Percentiles rank a stretch among this genome's conserved stretches.
phyloP scores from a whole-genome alignment of 2,329 filamentous ascomycete genomes.

The Talaromyces pinophilus region DNA sequence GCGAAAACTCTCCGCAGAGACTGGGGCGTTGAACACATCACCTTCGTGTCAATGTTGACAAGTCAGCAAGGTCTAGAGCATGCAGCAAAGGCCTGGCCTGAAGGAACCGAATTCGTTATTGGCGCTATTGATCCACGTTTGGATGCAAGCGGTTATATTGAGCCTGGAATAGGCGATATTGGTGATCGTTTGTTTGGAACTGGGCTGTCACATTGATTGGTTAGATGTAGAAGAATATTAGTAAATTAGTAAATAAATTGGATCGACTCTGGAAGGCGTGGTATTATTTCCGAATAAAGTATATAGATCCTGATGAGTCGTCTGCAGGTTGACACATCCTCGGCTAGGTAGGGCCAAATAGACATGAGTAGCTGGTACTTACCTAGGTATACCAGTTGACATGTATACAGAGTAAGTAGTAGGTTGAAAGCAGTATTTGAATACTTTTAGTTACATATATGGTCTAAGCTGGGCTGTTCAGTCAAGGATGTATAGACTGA shows the following conservation, averaged over 20 bases:
- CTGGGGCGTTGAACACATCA: slow-evolving; percentile 33
- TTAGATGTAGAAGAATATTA: not conserved
- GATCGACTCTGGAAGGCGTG: not conserved
- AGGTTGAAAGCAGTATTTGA: not conserved
- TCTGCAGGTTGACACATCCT: not conserved
- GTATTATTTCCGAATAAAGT: slow-evolving; percentile 1
- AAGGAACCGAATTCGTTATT: slow-evolving; percentile 31
- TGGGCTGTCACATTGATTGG: slow-evolving; percentile 18
- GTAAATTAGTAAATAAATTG: not conserved
- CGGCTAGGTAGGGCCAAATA: not conserved
- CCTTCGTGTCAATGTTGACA: slow-evolving; percentile 31
- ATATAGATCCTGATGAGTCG: not conserved
- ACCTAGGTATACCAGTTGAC: not conserved
- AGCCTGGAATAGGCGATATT: slow-evolving; percentile 34
- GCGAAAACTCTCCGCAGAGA: slow-evolving; percentile 24
- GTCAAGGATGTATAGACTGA: not conserved
- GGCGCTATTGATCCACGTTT: slow-evolving; percentile 30
- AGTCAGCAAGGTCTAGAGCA: slow-evolving; percentile 28
- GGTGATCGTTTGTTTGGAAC: slow-evolving; percentile 35
- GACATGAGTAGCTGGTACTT: not conserved
- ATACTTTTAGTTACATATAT: not conserved
- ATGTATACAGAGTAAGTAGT: not conserved
- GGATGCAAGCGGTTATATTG: slow-evolving; percentile 32
- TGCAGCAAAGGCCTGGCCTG: slow-evolving; percentile 31
- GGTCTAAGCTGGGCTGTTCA: slow-evolving; percentile 4